phyloP scores from a whole-genome alignment of 2,329 filamentous ascomycete genomes.

The Aspergillus sp. region DNA sequence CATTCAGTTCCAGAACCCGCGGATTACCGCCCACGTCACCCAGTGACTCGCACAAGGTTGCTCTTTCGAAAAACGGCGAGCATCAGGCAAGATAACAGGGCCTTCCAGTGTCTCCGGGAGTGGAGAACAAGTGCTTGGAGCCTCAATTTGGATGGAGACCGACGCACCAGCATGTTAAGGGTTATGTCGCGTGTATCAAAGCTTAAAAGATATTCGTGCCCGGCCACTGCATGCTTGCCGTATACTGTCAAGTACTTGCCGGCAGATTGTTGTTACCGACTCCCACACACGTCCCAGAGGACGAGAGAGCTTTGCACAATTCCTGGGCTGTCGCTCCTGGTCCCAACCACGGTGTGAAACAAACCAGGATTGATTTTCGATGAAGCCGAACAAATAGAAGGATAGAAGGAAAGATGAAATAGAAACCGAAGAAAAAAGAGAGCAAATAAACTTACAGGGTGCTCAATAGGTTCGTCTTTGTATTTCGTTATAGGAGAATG shows the following conservation, averaged over 20 bases:
- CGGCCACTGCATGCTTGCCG: background rate
- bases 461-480: constrained; percentile 49
- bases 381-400: background rate
- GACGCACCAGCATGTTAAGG: background rate
- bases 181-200: background rate
- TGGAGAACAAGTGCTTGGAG: constrained; percentile 5
- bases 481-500: constrained; percentile 41
- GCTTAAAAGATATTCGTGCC: background rate
- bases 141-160: constrained; percentile 7
- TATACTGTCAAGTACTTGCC: background rate
- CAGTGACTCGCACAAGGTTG: constrained; percentile 8
- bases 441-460: constrained; percentile 44
- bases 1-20: background rate
- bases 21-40: background rate
- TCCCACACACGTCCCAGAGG: background rate
- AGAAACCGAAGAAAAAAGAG: constrained; percentile 3
- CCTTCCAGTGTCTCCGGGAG: background rate
- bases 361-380: constrained; percentile 18
- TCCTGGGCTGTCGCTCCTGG: constrained; percentile 10
- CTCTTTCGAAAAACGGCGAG: background rate
- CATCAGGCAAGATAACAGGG: background rate
- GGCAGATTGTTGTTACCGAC: background rate
- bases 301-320: background rate
- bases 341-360: constrained; percentile 9
- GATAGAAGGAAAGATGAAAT: background rate